Evolutionary conservation across 176 grass and related monocot species (phyloP), one percentile per base, ranked within the genome.

Genomic region (Aegilops bicornis): DNA sequence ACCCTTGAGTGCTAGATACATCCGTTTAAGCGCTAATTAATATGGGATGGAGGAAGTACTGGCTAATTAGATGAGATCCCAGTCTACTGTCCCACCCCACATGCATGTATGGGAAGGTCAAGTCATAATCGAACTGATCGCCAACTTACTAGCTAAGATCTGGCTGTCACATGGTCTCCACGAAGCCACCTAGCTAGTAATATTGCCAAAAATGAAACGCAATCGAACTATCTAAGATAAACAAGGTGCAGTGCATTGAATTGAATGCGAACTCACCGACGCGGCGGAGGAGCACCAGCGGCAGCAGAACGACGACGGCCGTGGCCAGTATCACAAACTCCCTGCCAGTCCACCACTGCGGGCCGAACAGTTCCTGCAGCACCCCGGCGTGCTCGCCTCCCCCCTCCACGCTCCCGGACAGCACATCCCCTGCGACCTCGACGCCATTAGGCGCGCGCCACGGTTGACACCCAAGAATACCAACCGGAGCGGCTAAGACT

Each of bases 311-410:
- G 74, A 94, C 60, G 54, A 89, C 72, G 79, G 78, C 59, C 45
- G 85, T 93, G 71, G 85, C 72, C 27, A 98, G 84, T 40, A 91
- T 87, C 45, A 89, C 90, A 7, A 90, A 64, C 75, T 89, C 88
- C 47, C 96, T 92, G 30, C 63, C 81, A 25, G 91, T 96, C 93
- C 91, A 98, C 96, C 96, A 98, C 19, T 31, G 86, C 72, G 19
- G 39, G 20, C 96, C 91, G 77, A 98, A 98, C 84, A 94, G 83
- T 84, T 95, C 91, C 82, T 59, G 86, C 32, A 98, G 83, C 76
- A 98, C 89, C 17, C 96, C 96, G 47, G 79, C 66, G 69, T 98
- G 95, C 67, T 86, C 86, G 48, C 22, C 78, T 4, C 87, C 90
- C 16, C 65, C 91, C 50, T 65, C 89, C 16, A 25, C 84, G 68